Conservation (phyloP, 345 rosid species). For the Anacardium occidentale region DNA sequence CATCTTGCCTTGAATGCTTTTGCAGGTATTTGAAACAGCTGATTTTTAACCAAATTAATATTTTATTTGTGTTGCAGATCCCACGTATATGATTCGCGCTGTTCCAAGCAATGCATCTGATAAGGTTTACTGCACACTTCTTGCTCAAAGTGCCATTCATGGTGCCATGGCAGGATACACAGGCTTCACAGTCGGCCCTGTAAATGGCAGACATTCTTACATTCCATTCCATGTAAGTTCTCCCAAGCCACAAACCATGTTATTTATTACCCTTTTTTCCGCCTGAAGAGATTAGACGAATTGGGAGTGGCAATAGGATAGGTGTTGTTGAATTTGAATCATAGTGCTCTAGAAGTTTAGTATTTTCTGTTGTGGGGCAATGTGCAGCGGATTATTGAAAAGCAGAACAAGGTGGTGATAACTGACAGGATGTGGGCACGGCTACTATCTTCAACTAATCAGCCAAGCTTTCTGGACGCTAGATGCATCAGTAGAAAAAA, state of each 20-base stretch:
- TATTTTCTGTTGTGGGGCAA: background rate
- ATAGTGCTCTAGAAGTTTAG: background rate
- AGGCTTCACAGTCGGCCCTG: conserved; percentile 54
- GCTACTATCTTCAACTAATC: conserved; percentile 67
- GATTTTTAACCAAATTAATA: background rate
- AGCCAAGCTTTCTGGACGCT: conserved; percentile 63
- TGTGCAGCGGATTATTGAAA: conserved; percentile 58
- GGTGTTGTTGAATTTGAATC: background rate
- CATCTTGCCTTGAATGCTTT: background rate
- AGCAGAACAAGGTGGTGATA: conserved; percentile 61
- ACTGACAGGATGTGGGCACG: conserved; percentile 88
- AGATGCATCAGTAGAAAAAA: conserved; percentile 28
- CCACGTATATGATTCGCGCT: conserved; percentile 59
- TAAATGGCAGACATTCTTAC: conserved; percentile 47
- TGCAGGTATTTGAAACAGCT: background rate
- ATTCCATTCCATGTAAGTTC: conserved; percentile 47
- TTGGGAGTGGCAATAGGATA: no score
- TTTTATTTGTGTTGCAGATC: conserved; percentile 38
- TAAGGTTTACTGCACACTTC: conserved; percentile 59
- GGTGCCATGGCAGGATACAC: conserved; percentile 67
- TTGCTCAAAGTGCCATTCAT: conserved; percentile 57
- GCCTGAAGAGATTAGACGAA: no score
- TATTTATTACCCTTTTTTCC: background rate
- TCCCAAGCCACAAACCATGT: background rate
- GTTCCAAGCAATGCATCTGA: conserved; percentile 57